phyloP scores from a whole-genome alignment of 805 yeast genomes.

The Sugiyamaella smithiae region DNA sequence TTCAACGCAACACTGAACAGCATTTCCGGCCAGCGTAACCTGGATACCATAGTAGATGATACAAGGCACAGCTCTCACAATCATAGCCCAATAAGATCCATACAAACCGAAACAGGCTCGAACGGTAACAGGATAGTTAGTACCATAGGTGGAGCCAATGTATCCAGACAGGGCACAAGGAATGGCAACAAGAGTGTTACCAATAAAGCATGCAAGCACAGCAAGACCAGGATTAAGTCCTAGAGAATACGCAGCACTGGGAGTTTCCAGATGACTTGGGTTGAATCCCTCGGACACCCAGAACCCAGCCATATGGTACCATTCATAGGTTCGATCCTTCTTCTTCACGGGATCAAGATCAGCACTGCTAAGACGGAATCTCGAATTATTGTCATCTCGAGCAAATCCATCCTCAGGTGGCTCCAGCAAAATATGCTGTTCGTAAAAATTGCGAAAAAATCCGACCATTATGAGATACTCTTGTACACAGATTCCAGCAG shows the following conservation, averaged over 20 bases:
- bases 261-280: conserved; percentile 88
- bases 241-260: conserved; percentile 74
- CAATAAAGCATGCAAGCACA: conserved; percentile 16
- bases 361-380: neutral
- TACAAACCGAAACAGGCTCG: conserved; percentile 83
- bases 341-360: neutral
- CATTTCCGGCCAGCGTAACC: conserved; percentile 78
- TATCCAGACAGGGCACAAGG: conserved; percentile 16
- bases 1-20: conserved; percentile 71
- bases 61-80: conserved; percentile 59
- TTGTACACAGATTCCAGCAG: too few species aligned
- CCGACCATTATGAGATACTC: too few species aligned
- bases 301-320: conserved; percentile 66
- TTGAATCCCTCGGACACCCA: conserved; percentile 92
- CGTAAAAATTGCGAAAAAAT: too few species aligned
- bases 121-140: conserved; percentile 79
- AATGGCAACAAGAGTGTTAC: conserved; percentile 15
- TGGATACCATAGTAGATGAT: conserved; percentile 84
- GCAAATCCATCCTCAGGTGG: conserved; percentile 2
- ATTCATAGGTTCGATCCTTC: neutral
- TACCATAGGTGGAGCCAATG: conserved; percentile 69
- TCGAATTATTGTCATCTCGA: neutral
- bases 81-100: conserved; percentile 69
- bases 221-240: conserved; percentile 47
- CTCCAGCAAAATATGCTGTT: neutral